A percentile compares a stretch with the other conserved stretches of the same genome.
Conservation (phyloP, 768 basidiomycete genomes). For the Rhodotorula diobovata region DNA sequence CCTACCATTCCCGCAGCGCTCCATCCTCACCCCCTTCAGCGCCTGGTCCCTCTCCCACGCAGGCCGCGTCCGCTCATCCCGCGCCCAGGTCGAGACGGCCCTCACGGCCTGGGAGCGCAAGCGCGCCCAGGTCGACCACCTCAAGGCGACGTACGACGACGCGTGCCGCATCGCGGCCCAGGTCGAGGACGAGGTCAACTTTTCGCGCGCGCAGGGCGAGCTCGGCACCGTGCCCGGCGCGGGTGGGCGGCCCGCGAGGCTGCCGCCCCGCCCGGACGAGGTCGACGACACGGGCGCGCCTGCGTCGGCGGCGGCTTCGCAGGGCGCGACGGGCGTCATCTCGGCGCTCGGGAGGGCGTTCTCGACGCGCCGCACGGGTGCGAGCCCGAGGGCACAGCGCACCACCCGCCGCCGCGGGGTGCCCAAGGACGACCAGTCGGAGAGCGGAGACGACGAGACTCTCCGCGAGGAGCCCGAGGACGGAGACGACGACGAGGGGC, state of each 20-base stretch:
- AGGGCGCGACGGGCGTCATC: conserved; percentile 3
- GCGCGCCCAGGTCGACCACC: background rate
- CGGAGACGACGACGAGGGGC: background rate
- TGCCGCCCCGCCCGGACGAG: conserved; percentile 25
- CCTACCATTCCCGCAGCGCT: background rate
- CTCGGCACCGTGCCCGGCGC: too few relatives aligned
- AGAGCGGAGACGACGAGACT: background rate
- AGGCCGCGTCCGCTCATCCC: conserved; percentile 5
- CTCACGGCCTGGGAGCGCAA: conserved; percentile 14
- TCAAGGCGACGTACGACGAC: conserved; percentile 14
- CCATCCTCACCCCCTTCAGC: conserved; percentile 28
- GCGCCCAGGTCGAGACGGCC: background rate
- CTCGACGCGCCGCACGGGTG: background rate
- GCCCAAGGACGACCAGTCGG: background rate
- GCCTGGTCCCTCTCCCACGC: conserved; percentile 13
- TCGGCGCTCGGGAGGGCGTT: conserved; percentile 33
- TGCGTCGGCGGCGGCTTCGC: background rate
- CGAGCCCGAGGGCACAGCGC: background rate
- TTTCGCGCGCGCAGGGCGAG: conserved; percentile 4
- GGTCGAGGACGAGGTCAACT: conserved; percentile 35
- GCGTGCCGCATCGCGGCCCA: conserved; percentile 20
- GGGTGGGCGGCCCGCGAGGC: background rate
- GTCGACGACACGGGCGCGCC: conserved; percentile 1
- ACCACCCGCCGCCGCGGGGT: background rate
- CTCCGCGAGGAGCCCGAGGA: background rate